These are phyloP conservation scores for Taphrina communis DNA, from an alignment of 1,139 yeast species.

Conservation along the genomic window DNA sequence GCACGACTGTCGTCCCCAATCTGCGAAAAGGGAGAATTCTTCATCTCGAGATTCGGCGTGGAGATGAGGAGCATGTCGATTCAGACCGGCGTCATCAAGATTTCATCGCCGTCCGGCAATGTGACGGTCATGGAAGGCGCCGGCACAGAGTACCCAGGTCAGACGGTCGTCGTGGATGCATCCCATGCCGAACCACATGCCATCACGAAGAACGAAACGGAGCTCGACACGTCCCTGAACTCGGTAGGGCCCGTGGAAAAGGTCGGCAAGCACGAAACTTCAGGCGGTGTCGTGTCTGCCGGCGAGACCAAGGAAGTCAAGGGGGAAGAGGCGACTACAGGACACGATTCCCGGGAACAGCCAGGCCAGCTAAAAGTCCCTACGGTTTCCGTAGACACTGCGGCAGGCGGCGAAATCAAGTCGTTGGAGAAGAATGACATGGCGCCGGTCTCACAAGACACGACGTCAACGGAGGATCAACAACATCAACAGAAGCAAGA, in stretches of 20 bases:
- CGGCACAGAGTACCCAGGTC: conserved; percentile 30
- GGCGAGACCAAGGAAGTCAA: not conserved
- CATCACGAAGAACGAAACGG: conserved; percentile 12
- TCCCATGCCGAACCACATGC: conserved; percentile 5
- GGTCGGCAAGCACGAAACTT: conserved; percentile 1
- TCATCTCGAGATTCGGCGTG: conserved; percentile 36
- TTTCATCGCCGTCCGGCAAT: conserved; percentile 24
- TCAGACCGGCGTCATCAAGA: conserved; percentile 38
- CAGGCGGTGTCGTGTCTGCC: conserved; percentile 12
- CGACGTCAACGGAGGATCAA: too few species aligned
- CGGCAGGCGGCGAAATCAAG: conserved; percentile 31
- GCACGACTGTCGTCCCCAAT: conserved; percentile 22
- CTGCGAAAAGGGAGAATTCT: conserved; percentile 33
- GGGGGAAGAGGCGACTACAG: not conserved
- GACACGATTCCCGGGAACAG: not conserved
- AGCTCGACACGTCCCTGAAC: not conserved
- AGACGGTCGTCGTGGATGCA: conserved; percentile 33
- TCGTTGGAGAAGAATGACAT: conserved; percentile 32
- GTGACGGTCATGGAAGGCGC: conserved; percentile 37
- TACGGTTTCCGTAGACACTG: conserved; percentile 6
- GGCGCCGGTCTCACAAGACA: too few species aligned
- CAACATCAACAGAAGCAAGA: not conserved
- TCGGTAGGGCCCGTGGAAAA: not conserved
- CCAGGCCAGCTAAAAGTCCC: conserved; percentile 19
- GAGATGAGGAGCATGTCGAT: conserved; percentile 37